These are phyloP conservation scores for Euphorbia corollata DNA, from an alignment of 441 rosid species.

Conservation along the genomic window DNA sequence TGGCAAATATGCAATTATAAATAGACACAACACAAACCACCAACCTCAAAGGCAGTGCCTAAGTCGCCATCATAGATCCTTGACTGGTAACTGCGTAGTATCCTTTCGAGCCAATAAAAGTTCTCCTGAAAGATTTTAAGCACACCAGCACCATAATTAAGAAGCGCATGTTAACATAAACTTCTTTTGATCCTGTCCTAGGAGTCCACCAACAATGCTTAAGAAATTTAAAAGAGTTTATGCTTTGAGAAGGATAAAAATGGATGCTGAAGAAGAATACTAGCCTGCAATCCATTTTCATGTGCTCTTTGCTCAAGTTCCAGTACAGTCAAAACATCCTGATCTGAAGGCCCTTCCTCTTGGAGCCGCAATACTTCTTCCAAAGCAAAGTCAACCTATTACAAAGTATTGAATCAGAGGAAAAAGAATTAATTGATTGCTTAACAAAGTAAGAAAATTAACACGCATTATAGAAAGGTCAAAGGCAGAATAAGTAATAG, in stretches of 20 bases:
- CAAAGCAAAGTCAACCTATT: constrained; percentile 69
- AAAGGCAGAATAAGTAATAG: constrained; percentile 18
- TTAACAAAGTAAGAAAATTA: background rate
- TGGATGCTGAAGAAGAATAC: background rate
- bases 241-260: background rate
- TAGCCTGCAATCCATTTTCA: constrained; percentile 78
- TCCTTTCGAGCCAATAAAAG: constrained; percentile 69
- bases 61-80: constrained; percentile 67
- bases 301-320: constrained; percentile 91
- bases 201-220: background rate
- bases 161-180: background rate
- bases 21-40: constrained; percentile 5
- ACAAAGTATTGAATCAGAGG: constrained; percentile 15
- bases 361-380: constrained; percentile 58
- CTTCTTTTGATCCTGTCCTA: background rate
- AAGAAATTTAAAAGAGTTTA: constrained; percentile 4
- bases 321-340: constrained; percentile 46
- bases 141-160: constrained; percentile 13
- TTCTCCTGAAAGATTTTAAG: constrained; percentile 61
- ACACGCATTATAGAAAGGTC: background rate
- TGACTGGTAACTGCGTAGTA: constrained; percentile 76
- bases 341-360: constrained; percentile 42
- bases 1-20: constrained; percentile 1
- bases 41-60: constrained; percentile 67
- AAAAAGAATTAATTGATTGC: constrained; percentile 19